Base-by-base conservation (phyloP, 2,329 filamentous ascomycete genomes). In the Metarhizium anisopliae region DNA sequence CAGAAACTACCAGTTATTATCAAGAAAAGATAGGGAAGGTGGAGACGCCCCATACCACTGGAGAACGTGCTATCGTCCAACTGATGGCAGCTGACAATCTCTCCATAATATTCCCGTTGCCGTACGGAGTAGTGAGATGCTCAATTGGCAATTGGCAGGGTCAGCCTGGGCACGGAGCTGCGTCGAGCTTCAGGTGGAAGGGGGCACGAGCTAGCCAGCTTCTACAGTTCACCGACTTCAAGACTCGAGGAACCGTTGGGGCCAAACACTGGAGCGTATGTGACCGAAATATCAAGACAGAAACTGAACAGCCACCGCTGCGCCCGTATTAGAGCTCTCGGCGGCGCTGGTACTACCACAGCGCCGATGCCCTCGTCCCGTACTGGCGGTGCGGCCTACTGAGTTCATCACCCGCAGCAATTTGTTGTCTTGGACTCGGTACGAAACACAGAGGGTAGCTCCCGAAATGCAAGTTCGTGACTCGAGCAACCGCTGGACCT, bases 141-240 rank as follows among this genome's bases (percentile, higher is more conserved):
- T 30, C 43, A 52, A 52, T 50, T 29, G 36, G 10, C 43, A 52
- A 52, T 42, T 29, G 32, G 10, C 52, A 54, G 35, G 52, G 52
- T 40, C 32, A 50, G 20, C 52, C 52, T 29, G 18, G 52, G n/a
- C 18, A 54, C 16, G 20, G n/a, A 49, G 45, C 32, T 25, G 18
- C 30, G 32, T 30, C 47, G 14, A 53, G 50, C 43, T 43, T 56
- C 51, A 43, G 51, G 51, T 53, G 51, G 38, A 50, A 18, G 36
- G 49, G 18, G 16, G 4, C 42, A 29, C 45, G 25, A 52, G 10
- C 35, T 29, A 29, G 13, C 45, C 51, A 29, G 40, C 40, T 42
- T 20, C 18, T 36, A 20, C 50, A 42, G 10, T 13, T 25, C 25
- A 25, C 32, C 6, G 32, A 11, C 10, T 35, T 35, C 10, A 25